phyloP scores from a whole-genome alignment of 345 rosid genomes.

The Raphanus sativus region DNA sequence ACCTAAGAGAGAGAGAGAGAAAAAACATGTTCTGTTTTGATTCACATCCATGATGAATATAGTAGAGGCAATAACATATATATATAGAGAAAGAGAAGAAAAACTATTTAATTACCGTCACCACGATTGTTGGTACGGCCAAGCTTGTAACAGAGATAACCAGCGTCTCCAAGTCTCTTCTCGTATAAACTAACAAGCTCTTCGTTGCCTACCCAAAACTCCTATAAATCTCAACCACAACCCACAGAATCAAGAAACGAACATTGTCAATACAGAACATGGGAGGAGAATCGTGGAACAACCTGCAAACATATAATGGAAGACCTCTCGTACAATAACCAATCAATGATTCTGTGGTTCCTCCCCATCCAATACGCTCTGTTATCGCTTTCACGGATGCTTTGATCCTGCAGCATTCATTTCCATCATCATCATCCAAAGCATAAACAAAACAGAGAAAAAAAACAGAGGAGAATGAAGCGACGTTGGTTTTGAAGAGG shows the following conservation, averaged over 20 bases:
- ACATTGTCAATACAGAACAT: not conserved
- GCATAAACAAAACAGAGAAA: not conserved
- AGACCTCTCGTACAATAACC: conserved; percentile 72
- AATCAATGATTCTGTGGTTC: conserved; percentile 79
- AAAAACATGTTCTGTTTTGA: not conserved
- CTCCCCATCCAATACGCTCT: conserved; percentile 67
- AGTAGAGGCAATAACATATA: not conserved
- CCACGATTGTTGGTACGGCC: conserved; percentile 94
- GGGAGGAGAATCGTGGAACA: not conserved
- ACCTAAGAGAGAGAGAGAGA: conserved; percentile 42
- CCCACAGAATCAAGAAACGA: not conserved
- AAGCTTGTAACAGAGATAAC: conserved; percentile 75
- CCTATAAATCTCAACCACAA: conserved; percentile 44
- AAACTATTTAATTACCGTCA: conserved; percentile 55
- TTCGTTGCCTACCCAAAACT: conserved; percentile 90
- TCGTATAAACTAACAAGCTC: conserved; percentile 83
- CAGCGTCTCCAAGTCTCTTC: conserved; percentile 82
- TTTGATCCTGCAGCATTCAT: conserved; percentile 52
- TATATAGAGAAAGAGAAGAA: not conserved
- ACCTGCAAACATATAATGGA: conserved; percentile 95
- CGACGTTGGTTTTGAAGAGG: not conserved
- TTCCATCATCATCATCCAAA: not conserved
- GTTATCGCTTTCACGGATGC: conserved; percentile 75
- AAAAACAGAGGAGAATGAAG: not conserved
- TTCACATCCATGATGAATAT: not conserved